Base-by-base conservation (phyloP, 2,329 filamentous ascomycete species). In the Fusarium phyllophilum region DNA sequence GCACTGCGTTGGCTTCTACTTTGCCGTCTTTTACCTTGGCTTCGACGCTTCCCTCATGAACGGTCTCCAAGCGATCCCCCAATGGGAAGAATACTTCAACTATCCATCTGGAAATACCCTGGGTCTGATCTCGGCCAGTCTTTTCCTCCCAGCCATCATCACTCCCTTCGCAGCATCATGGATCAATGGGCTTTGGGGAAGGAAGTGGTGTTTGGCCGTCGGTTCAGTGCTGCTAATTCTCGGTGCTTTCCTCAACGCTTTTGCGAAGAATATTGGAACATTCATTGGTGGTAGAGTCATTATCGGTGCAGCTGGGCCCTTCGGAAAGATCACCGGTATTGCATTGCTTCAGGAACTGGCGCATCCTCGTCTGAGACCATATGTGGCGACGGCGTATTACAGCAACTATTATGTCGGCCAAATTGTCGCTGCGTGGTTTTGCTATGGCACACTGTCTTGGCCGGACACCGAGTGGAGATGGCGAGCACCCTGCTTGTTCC, bases 1-100 rank as follows among this genome's bases (percentile, higher is more conserved):
- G 61, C 70, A 74, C 29, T 73, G 66, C 5, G 55, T 74, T 3
- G 72, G 72, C 3, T 73, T 73, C 46, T 74, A 73, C 33, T 62
- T 74, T 7, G 66, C 70, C 2, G 70, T 73, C 7, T 74, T 74
- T 12, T 74, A 74, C 24, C 59, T 74, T 17, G 68, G 70, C 3
- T 72, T 62, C 10, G 62, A 65, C 1, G 44, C 62, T 6, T 65
- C 62, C 1, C 52, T 74, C 1, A 67, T 74, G 56, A 74, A 73
- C 22, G 66, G 62, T 1, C 31, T 73, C 1, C 69, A 74, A 42
- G 66, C 72, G 0, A 67, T 74, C 17, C 72, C 70, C 1, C 22
- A 73, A 15, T 74, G 72, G 72, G 59, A 73, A 15, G 62, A 71
- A 48, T 74, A 70, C 51, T 74, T 74, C 33, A 26, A 71, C 17